Conservation (phyloP, 768 basidiomycete genomes). For the Cystofilobasidium bisporidii region DNA sequence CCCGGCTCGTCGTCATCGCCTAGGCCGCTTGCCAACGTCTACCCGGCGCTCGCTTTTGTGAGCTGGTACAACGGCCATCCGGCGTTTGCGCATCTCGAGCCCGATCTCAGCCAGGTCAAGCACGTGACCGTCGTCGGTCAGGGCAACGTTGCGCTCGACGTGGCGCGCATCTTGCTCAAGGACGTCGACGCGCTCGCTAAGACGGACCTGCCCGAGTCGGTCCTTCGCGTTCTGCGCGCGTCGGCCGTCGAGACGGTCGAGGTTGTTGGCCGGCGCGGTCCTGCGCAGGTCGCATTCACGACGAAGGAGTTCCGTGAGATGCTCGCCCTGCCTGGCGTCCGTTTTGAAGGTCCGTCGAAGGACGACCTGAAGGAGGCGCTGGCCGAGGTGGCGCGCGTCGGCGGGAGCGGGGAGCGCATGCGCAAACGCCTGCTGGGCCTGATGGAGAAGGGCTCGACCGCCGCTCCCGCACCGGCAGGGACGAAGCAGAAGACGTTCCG, state of each 20-base stretch:
- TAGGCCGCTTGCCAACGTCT: conserved; percentile 43
- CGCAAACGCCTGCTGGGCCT: conserved; percentile 41
- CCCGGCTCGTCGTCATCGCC: conserved; percentile 46
- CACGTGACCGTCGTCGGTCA: conserved; percentile 84
- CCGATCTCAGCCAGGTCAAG: conserved; percentile 49
- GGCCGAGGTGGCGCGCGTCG: conserved; percentile 28
- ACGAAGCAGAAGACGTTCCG: conserved; percentile 33
- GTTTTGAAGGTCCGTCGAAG: conserved; percentile 46
- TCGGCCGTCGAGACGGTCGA: conserved; percentile 65
- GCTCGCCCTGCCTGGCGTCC: conserved; percentile 52
- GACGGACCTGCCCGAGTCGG: conserved; percentile 69
- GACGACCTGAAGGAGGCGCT: conserved; percentile 34
- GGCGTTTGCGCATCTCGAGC: conserved; percentile 53
- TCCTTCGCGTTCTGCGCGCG: conserved; percentile 56
- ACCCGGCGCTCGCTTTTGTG: conserved; percentile 72
- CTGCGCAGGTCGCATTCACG: conserved; percentile 79
- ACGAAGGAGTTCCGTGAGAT: conserved; percentile 88
- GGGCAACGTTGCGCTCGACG: conserved; percentile 88
- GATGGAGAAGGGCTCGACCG: conserved; percentile 35
- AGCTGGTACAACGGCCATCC: conserved; percentile 97
- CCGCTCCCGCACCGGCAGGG: not conserved
- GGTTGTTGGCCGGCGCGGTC: conserved; percentile 76
- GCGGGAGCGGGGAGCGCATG: conserved; percentile 36
- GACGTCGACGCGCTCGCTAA: conserved; percentile 51
- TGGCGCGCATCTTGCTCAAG: conserved; percentile 80